phyloP scores from a whole-genome alignment of 2,329 filamentous ascomycete genomes.

The Trematosphaeria pertusa region DNA sequence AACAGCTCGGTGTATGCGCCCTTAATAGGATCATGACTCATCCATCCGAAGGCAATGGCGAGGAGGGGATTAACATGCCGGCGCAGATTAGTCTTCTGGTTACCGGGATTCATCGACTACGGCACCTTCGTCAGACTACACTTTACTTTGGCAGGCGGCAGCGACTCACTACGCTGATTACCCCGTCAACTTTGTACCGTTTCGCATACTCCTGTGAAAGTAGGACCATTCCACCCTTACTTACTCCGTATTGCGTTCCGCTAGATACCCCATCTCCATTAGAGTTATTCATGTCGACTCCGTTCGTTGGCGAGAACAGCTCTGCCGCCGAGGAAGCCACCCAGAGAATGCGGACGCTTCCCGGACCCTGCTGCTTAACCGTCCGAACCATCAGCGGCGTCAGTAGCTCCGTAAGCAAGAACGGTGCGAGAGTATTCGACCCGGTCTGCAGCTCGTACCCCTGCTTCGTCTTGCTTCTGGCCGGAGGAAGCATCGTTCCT shows the following conservation, averaged over 20 bases:
- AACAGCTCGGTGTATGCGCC: constrained; percentile 15
- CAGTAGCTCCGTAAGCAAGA: constrained; percentile 43
- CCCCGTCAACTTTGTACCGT: constrained; percentile 1
- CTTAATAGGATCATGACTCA: not conserved
- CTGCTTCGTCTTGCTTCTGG: constrained; percentile 17
- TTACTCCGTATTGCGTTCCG: constrained; percentile 13
- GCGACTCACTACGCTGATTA: constrained; percentile 22
- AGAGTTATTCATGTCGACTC: not conserved
- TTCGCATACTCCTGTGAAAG: constrained; percentile 18
- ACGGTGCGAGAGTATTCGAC: constrained; percentile 44
- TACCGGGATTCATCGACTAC: not conserved
- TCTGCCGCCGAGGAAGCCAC: constrained; percentile 4
- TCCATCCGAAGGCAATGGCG: not conserved
- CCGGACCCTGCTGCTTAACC: constrained; percentile 19
- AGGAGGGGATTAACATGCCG: not conserved
- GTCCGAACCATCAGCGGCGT: constrained; percentile 35
- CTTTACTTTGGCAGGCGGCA: constrained; percentile 35
- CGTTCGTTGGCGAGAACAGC: not conserved
- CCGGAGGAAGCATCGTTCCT: constrained; percentile 35
- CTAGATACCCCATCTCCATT: too few relatives aligned
- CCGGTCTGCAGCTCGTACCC: constrained; percentile 46
- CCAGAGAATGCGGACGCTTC: constrained; percentile 29
- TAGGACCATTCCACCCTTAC: constrained; percentile 24
- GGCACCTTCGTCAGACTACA: constrained; percentile 26
- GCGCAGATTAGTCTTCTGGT: not conserved